phyloP scores from a whole-genome alignment of 2,329 filamentous ascomycete species.

The Ophiostoma angusticollis region DNA sequence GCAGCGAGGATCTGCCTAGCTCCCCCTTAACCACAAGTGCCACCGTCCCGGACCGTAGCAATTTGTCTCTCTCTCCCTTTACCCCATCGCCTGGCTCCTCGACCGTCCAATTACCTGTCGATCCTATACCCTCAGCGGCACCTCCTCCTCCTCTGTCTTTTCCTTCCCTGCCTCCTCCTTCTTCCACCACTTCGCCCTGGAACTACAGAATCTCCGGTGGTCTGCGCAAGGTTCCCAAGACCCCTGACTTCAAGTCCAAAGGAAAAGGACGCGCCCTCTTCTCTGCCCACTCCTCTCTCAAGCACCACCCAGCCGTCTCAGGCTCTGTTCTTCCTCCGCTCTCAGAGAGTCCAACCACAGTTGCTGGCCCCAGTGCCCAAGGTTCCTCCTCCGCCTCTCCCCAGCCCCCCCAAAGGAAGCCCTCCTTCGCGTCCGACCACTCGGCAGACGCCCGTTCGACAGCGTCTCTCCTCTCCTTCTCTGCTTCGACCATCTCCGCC shows the following conservation, averaged over 20 bases:
- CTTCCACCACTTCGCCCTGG: constrained; percentile 33
- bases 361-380: too few relatives aligned
- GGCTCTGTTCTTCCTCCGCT: constrained; percentile 19
- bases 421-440: constrained; percentile 27
- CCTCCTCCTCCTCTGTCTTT: neutral
- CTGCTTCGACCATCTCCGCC: constrained; percentile 37
- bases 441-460: constrained; percentile 13
- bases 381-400: neutral
- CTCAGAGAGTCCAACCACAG: constrained; percentile 16
- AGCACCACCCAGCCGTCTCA: constrained; percentile 1
- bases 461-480: constrained; percentile 16
- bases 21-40: constrained; percentile 28
- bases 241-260: constrained; percentile 31
- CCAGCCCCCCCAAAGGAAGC: constrained; percentile 16
- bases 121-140: constrained; percentile 18
- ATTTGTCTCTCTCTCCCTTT: constrained; percentile 25
- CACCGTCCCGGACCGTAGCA: constrained; percentile 32
- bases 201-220: constrained; percentile 43
- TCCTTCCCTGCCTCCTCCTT: constrained; percentile 17
- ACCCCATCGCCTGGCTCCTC: constrained; percentile 22
- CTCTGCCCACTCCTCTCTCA: constrained; percentile 3
- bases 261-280: constrained; percentile 14
- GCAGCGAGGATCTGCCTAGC: constrained; percentile 34
- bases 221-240: constrained; percentile 37
- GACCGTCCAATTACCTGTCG: constrained; percentile 23